Evolutionary conservation across 495 filamentous ascomycete species (phyloP).

Genomic region (Corynascus novoguineensis): DNA sequence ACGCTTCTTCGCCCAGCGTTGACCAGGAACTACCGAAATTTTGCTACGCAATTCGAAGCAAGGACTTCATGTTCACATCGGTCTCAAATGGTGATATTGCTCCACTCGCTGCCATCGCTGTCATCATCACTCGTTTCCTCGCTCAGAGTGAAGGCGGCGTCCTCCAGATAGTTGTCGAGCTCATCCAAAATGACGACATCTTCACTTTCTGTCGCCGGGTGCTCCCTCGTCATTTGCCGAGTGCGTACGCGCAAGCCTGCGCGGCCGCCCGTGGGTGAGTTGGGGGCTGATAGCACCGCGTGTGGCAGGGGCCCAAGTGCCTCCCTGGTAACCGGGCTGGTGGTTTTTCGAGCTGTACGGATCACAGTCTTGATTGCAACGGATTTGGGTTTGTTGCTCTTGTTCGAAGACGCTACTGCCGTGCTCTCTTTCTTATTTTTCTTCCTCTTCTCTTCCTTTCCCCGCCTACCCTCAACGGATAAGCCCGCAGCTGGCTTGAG

Average conservation of each 20-base stretch:
- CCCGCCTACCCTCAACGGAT: background rate
- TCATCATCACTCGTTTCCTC: constrained; percentile 9
- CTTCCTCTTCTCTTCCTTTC: constrained; percentile 6
- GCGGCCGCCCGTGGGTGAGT: background rate
- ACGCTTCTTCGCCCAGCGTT: too few relatives aligned
- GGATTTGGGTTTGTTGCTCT: background rate
- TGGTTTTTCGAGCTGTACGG: background rate
- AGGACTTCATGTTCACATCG: too few relatives aligned
- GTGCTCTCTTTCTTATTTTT: too few relatives aligned
- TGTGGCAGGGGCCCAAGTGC: background rate
- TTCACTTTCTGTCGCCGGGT: background rate
- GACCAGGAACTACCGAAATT: too few relatives aligned
- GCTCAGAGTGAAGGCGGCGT: constrained; percentile 6
- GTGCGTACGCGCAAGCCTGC: background rate
- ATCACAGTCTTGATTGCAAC: background rate
- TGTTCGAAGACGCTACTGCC: background rate
- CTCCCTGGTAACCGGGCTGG: constrained; percentile 3
- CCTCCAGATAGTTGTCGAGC: background rate
- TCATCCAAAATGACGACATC: background rate
- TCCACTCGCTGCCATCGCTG: constrained; percentile 14
- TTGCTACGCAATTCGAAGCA: too few relatives aligned
- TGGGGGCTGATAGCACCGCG: background rate
- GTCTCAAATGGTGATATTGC: background rate
- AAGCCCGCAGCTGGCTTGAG: background rate
- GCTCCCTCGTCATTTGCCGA: background rate